Percentiles rank a stretch among this genome's conserved stretches.
Evolutionary conservation across 1,139 yeast species (phyloP).

Genomic region (Sugiyamaella pinicola): DNA sequence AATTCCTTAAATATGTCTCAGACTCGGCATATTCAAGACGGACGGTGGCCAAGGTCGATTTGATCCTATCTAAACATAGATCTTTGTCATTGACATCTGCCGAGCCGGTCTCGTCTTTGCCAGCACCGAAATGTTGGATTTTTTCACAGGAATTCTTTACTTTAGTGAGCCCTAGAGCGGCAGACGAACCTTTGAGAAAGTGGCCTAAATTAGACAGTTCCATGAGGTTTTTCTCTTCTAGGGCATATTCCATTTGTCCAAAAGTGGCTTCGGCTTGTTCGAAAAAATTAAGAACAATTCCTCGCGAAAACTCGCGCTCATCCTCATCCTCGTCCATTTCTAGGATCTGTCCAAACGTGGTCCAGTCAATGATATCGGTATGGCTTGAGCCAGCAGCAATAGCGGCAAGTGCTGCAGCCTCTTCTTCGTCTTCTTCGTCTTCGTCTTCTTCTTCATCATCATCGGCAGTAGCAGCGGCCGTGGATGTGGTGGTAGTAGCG

Average conservation of each 20-base stretch:
- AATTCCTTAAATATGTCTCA: slow-evolving; percentile 34
- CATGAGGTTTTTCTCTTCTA: slow-evolving; percentile 53
- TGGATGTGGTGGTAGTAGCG: too few species aligned
- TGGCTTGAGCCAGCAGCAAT: slow-evolving; percentile 31
- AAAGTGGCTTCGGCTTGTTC: slow-evolving; percentile 88
- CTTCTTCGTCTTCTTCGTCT: slow-evolving; percentile 9
- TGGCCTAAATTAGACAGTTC: slow-evolving; percentile 81
- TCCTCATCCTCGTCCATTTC: slow-evolving; percentile 95
- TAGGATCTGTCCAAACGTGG: slow-evolving; percentile 80
- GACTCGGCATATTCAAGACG: slow-evolving; percentile 42
- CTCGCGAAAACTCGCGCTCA: slow-evolving; percentile 73
- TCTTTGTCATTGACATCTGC: slow-evolving; percentile 37
- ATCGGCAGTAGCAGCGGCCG: background rate
- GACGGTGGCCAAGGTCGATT: slow-evolving; percentile 34
- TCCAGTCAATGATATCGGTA: slow-evolving; percentile 78
- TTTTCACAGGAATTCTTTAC: slow-evolving; percentile 88
- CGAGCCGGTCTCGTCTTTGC: slow-evolving; percentile 45
- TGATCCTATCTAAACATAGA: slow-evolving; percentile 37
- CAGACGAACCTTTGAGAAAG: slow-evolving; percentile 92
- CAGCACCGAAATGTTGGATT: slow-evolving; percentile 85
- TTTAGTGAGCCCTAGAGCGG: slow-evolving; percentile 82
- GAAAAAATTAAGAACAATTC: slow-evolving; percentile 77
- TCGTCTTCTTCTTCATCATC: slow-evolving; percentile 13
- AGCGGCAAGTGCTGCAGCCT: slow-evolving; percentile 38
- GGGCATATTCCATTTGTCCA: slow-evolving; percentile 62